phyloP scores from a whole-genome alignment of 768 basidiomycete species.

The Thelephora ganbajun region DNA sequence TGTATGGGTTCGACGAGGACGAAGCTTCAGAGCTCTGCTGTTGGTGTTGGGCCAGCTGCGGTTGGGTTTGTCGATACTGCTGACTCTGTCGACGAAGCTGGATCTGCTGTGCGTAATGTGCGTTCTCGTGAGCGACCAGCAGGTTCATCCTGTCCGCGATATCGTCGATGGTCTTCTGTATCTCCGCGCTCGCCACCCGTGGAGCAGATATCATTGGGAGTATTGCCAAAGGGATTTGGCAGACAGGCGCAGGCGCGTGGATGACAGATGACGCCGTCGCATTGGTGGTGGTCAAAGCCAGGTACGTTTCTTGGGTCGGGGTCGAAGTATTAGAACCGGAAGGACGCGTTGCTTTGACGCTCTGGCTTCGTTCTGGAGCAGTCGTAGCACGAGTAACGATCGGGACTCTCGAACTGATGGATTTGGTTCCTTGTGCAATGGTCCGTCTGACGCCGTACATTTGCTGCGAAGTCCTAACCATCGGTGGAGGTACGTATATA shows the following conservation, averaged over 20 bases:
- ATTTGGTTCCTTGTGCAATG: too few species aligned
- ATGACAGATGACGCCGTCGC: conserved; percentile 5
- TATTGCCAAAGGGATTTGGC: conserved; percentile 7
- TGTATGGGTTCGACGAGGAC: background rate
- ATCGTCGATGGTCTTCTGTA: conserved; percentile 29
- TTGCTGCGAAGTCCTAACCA: too few species aligned
- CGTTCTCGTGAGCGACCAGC: conserved; percentile 13
- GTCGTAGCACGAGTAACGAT: too few species aligned
- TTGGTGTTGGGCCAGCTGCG: too few species aligned
- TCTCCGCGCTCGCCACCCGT: conserved; percentile 22
- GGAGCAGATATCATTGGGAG: conserved; percentile 30
- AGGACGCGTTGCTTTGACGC: too few species aligned
- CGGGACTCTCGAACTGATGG: too few species aligned
- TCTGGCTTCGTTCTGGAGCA: too few species aligned
- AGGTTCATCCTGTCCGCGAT: conserved; percentile 33
- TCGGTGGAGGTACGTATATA: too few species aligned
- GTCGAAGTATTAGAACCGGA: too few species aligned
- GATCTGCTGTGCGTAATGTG: conserved; percentile 2
- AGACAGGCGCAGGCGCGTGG: conserved; percentile 12
- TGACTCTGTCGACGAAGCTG: background rate
- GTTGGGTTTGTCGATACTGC: background rate
- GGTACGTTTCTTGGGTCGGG: too few species aligned
- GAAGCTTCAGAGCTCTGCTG: too few species aligned
- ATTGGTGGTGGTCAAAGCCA: background rate
- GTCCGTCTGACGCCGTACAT: too few species aligned